Evolutionary conservation across 345 rosid genomes (phyloP), one percentile per base, ranked within the genome.

Genomic region (Citrus australasica): DNA sequence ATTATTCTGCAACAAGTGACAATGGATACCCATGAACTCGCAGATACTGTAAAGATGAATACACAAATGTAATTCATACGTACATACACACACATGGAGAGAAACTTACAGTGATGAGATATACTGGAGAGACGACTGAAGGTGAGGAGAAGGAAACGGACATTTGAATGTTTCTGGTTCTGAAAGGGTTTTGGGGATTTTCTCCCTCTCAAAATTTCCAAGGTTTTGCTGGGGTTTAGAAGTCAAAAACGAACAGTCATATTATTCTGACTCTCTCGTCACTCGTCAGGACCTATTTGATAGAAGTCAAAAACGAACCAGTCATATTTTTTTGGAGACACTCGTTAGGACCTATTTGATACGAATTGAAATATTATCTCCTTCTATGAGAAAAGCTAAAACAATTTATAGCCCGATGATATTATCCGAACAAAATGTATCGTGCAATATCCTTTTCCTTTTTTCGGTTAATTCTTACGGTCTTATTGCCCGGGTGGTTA

Each of bases 1-100:
- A 40, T 68, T 83, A 19, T 19, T 48, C 92, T 86, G 85, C 87
- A 82, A 81, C 65, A 79, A 70, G 4, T 4, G 5, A 19, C 51
- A 46, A 2, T 46, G 5, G 21, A 30, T 6, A 56, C 22, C 61
- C 71, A 38, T 72, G 35, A 70, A 60, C 71, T 22, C 72, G 37
- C 55, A 58, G 22, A 3, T 32, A 62, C 27, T 53, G 24, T 22
- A 16, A 35, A 42, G 6, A 81, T 72, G 37, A 17, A 58, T 6
- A 58, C 3, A 27, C 1, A 58, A 5, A 73, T 19, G 58, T 6
- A 64, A 67, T 7, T 28, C 17, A 67, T 21, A 61, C 24, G 27
- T 1, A 71, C 16, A 3, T 1, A 1, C 13, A 35, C 1, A 65
- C 3, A 17, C 9, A 58, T 0, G 24, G 51, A 38, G 72, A 38